Evolutionary conservation across 139 green algal genomes (phyloP).

Genomic region (Ettlia oleoabundans): DNA sequence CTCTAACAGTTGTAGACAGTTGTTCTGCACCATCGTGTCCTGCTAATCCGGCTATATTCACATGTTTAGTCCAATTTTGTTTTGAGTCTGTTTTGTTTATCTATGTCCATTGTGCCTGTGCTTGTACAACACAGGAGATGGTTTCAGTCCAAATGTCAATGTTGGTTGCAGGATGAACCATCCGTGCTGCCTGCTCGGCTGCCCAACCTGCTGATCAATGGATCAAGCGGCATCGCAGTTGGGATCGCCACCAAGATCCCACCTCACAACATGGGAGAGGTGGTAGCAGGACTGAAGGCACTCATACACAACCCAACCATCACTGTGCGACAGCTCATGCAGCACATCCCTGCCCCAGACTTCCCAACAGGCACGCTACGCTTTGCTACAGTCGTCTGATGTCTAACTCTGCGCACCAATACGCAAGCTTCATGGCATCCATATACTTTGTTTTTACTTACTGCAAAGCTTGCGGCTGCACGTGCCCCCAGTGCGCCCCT

Average conservation of each 20-base stretch:
- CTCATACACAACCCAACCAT: slow-evolving; percentile 86
- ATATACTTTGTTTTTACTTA: background rate
- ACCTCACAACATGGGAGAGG: slow-evolving; percentile 91
- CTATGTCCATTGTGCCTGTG: too few species aligned
- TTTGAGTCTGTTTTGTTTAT: too few species aligned
- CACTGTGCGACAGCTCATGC: slow-evolving; percentile 81
- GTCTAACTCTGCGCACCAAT: background rate
- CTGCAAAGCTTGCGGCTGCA: too few species aligned
- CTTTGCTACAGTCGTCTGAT: too few species aligned
- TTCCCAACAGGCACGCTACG: slow-evolving; percentile 94
- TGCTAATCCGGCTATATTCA: too few species aligned
- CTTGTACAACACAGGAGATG: too few species aligned
- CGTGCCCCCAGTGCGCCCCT: background rate
- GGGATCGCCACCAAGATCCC: slow-evolving; percentile 96
- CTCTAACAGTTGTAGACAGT: too few species aligned
- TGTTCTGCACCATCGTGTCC: too few species aligned
- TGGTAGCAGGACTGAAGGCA: slow-evolving; percentile 81
- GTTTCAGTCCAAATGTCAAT: too few species aligned
- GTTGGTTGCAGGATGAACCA: slow-evolving; percentile 85
- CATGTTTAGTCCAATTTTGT: too few species aligned
- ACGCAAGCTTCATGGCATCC: background rate
- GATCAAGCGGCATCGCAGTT: slow-evolving; percentile 93
- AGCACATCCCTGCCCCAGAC: slow-evolving; percentile 88
- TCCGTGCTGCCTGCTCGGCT: slow-evolving; percentile 89
- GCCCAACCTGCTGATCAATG: slow-evolving; percentile 95